A percentile compares a stretch with the other conserved stretches of the same genome.
Conservation (phyloP, 2,329 filamentous ascomycete genomes). For the Neurospora sp. region DNA sequence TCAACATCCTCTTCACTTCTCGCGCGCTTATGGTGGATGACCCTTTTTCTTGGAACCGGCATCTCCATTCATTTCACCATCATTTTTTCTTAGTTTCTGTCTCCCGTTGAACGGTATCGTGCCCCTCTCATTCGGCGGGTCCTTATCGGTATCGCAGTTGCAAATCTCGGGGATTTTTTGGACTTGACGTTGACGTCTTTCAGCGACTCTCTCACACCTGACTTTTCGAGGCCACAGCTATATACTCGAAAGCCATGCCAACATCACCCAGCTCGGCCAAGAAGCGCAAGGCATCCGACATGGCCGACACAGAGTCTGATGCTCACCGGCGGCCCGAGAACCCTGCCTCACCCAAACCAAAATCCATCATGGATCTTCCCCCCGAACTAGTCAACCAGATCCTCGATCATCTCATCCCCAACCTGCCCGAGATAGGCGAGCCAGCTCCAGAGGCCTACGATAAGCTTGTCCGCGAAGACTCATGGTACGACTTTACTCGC, state of each 20-base stretch:
- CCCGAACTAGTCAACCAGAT: constrained; percentile 12
- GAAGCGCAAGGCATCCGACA: background rate
- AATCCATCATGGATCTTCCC: constrained; percentile 9
- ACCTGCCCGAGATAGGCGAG: constrained; percentile 18
- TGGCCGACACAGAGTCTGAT: background rate
- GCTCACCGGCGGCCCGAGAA: background rate
- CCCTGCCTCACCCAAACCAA: background rate
- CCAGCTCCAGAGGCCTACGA: constrained; percentile 17
- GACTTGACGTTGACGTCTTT: background rate
- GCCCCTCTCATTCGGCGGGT: background rate
- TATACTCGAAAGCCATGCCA: background rate
- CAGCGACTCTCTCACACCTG: background rate
- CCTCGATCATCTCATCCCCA: constrained; percentile 15
- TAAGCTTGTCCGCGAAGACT: constrained; percentile 17
- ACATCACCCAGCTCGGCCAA: background rate
- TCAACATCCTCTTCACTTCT: background rate
- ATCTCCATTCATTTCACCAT: background rate
- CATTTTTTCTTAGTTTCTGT: background rate
- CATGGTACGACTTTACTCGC: constrained; percentile 19
- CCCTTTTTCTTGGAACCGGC: background rate
- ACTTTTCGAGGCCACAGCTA: too few relatives aligned
- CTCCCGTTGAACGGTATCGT: background rate
- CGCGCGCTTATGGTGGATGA: background rate
- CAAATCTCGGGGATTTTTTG: background rate
- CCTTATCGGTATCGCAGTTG: background rate